Conservation (phyloP, 176 grass and related monocot genomes). For the Phoenix roebelenii region DNA sequence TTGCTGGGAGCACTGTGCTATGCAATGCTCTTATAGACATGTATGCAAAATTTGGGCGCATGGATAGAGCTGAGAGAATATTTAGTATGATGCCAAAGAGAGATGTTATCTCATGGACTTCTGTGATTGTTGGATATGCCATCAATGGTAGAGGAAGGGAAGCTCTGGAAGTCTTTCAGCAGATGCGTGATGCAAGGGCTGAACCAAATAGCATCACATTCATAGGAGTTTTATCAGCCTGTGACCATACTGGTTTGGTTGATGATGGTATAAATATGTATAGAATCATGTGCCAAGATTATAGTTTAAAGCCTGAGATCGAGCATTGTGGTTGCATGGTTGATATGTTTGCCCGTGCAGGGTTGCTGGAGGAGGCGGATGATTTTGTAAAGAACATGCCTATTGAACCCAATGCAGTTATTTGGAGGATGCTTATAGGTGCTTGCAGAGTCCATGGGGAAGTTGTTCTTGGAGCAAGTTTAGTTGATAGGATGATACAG, state of each 20-base stretch:
- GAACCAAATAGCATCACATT: not conserved
- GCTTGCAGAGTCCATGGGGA: conserved; percentile 1
- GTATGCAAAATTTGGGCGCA: no score
- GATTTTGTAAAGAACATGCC: not conserved
- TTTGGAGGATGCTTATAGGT: conserved; percentile 4
- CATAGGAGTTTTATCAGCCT: not conserved
- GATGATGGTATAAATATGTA: not conserved
- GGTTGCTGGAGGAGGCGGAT: not conserved
- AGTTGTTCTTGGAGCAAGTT: not conserved
- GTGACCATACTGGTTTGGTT: not conserved
- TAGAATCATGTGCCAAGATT: not conserved
- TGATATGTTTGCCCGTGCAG: conserved; percentile 3
- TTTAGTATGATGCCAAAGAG: no score
- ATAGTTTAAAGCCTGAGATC: conserved; percentile 1
- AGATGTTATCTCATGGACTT: no score
- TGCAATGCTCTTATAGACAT: not conserved
- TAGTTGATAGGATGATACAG: not conserved
- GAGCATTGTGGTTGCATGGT: not conserved
- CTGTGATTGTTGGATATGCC: no score
- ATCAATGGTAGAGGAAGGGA: no score
- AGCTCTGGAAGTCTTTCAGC: no score
- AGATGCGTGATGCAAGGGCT: no score
- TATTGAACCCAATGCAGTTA: not conserved
- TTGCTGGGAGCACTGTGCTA: not conserved
- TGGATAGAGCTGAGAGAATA: no score